These are phyloP conservation scores for Oligophagozyma castellii DNA, from an alignment of 1,139 yeast species.

Conservation along the genomic window DNA sequence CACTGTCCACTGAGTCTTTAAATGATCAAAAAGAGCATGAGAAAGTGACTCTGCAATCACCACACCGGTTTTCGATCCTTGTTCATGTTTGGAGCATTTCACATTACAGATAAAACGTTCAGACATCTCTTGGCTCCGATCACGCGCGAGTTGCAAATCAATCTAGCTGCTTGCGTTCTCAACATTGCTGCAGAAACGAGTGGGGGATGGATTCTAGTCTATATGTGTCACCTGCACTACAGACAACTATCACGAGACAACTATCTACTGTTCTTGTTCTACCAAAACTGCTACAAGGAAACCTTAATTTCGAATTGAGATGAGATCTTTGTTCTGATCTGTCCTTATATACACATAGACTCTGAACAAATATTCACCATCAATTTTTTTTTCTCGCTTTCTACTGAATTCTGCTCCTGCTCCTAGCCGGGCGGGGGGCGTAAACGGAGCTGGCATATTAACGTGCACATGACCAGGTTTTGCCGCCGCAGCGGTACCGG, in stretches of 20 bases:
- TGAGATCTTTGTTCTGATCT: too few relatives aligned
- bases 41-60: constrained; percentile 46
- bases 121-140: constrained; percentile 51
- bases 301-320: too few relatives aligned
- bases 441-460: too few relatives aligned
- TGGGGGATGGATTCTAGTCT: constrained; percentile 2
- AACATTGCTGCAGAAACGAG: constrained; percentile 11
- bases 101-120: constrained; percentile 59
- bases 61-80: constrained; percentile 6
- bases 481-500: too few relatives aligned
- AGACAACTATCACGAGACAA: neutral
- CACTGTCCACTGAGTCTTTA: constrained; percentile 69
- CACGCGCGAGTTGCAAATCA: constrained; percentile 27
- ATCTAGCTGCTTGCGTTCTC: constrained; percentile 24
- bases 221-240: neutral
- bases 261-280: neutral
- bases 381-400: too few relatives aligned
- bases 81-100: constrained; percentile 29
- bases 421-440: too few relatives aligned
- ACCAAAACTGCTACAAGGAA: too few relatives aligned
- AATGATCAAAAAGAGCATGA: constrained; percentile 48
- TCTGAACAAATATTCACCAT: too few relatives aligned
- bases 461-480: too few relatives aligned
- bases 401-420: too few relatives aligned
- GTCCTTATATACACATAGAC: too few relatives aligned